Evolutionary conservation across 257 asterid genomes (phyloP).

Genomic region (Solanum pennellii): DNA sequence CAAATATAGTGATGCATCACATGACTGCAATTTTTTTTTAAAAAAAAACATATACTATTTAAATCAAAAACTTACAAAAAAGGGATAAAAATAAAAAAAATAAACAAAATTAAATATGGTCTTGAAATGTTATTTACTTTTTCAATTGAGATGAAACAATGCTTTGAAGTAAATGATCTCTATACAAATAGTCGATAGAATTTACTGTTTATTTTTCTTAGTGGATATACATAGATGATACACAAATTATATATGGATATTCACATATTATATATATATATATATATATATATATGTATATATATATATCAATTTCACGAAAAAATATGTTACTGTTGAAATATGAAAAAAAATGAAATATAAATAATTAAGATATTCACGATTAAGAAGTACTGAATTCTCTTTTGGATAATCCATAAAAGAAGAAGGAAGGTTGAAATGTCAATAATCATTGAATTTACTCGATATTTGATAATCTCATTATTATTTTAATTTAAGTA

Average conservation of each 20-base stretch:
- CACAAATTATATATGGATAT: not conserved
- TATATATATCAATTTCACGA: not conserved
- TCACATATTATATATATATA: not conserved
- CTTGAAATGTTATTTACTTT: not conserved
- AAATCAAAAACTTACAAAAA: not conserved
- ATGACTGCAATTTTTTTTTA: slow-evolving; percentile 23
- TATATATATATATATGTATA: not conserved
- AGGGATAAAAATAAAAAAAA: not conserved
- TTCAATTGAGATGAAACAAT: not conserved
- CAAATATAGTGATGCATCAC: slow-evolving; percentile 76
- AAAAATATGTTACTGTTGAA: not conserved
- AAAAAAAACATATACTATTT: not conserved
- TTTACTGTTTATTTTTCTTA: not conserved
- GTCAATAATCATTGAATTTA: not conserved
- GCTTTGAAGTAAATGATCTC: not conserved
- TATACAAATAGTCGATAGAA: not conserved
- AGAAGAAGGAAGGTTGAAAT: not conserved
- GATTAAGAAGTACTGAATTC: not conserved
- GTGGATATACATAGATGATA: not conserved
- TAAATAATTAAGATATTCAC: not conserved
- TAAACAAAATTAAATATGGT: not conserved
- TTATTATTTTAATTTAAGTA: too few relatives aligned
- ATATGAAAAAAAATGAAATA: not conserved
- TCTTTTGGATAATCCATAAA: not conserved
- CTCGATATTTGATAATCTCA: not conserved